A percentile compares a stretch with the other conserved stretches of the same genome.
phyloP scores from a whole-genome alignment of 441 rosid genomes.

The Bocquillonia castaneifolia region DNA sequence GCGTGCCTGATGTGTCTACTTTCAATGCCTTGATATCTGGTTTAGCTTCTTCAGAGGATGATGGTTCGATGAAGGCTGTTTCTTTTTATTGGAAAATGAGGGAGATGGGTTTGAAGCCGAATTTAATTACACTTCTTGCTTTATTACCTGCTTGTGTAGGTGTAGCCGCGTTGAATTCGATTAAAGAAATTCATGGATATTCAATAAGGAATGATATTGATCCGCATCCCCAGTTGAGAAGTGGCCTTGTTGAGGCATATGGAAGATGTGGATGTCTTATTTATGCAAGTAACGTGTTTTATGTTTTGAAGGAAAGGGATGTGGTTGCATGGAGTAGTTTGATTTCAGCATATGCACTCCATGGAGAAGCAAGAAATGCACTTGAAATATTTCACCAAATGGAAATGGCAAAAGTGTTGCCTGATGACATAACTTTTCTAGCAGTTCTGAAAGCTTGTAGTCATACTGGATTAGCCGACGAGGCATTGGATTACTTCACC shows the following conservation, averaged over 20 bases:
- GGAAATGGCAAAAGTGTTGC: constrained; percentile 45
- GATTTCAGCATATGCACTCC: constrained; percentile 58
- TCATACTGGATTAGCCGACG: constrained; percentile 58
- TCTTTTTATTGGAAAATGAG: constrained; percentile 44
- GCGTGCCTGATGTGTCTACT: constrained; percentile 44
- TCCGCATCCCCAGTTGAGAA: constrained; percentile 43
- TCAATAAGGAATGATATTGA: constrained; percentile 43
- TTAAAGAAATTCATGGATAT: constrained; percentile 54
- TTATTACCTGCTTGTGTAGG: constrained; percentile 45
- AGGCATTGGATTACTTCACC: constrained; percentile 41
- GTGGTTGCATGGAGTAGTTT: constrained; percentile 66
- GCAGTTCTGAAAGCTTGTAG: constrained; percentile 61
- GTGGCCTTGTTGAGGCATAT: constrained; percentile 55
- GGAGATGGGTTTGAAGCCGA: constrained; percentile 40
- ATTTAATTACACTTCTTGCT: constrained; percentile 56
- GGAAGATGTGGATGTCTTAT: constrained; percentile 46
- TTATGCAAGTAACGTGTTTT: constrained; percentile 35
- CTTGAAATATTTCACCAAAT: constrained; percentile 44
- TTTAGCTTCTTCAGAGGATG: constrained; percentile 34
- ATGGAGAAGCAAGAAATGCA: constrained; percentile 48
- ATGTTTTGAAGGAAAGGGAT: constrained; percentile 35
- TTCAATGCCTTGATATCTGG: constrained; percentile 48
- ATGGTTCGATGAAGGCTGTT: constrained; percentile 43
- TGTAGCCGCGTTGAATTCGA: constrained; percentile 33
- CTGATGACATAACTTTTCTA: constrained; percentile 53